Evolutionary conservation across 2,329 filamentous ascomycete genomes (phyloP), one percentile per base, ranked within the genome.

Genomic region (Fusarium tanahbumbuense): DNA sequence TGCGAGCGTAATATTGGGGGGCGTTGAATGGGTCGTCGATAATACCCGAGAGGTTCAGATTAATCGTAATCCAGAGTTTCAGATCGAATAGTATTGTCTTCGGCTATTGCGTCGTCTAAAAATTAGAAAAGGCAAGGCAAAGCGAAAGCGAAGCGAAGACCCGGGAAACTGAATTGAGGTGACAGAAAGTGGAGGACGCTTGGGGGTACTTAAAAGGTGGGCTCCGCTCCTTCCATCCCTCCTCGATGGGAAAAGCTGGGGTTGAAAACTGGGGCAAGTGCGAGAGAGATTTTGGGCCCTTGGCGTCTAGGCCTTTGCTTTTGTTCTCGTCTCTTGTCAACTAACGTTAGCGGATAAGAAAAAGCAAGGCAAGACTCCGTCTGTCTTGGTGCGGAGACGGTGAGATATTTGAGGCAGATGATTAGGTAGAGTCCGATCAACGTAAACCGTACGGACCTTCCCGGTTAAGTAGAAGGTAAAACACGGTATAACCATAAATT

Each of bases 231-330:
- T 37, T n/a, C 34, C 27, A 27, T 27, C 27, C 18, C 34, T 37
- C 34, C 34, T 37, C 50, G 63, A 40, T 54, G 20, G 42, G 45
- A 56, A 55, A 70, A 70, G 64, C 68, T 68, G 68, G 68, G 68
- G 67, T 71, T 57, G 40, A 71, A 70, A 70, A 70, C 63, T 50
- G 67, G 68, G 68, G 68, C 67, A 56, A 45, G 32, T 45, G 32
- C 16, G 28, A 49, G 47, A 50, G 47, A 34, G 28, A 32, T 48
- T 32, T 48, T 48, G n/a, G 30, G 48, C 27, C 48, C 52, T 62
- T 56, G 64, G 59, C 53, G 27, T 67, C 63, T 58, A 32, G 64
- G 12, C 53, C 41, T 52, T 42, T 55, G 41, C 55, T 59, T 63
- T 58, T 55, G 54, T 46, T 32, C 30, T 44, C 27, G 27, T 54